Base-by-base conservation (phyloP, 169 alveolate species). In the Cryptosporidium andersoni region DNA sequence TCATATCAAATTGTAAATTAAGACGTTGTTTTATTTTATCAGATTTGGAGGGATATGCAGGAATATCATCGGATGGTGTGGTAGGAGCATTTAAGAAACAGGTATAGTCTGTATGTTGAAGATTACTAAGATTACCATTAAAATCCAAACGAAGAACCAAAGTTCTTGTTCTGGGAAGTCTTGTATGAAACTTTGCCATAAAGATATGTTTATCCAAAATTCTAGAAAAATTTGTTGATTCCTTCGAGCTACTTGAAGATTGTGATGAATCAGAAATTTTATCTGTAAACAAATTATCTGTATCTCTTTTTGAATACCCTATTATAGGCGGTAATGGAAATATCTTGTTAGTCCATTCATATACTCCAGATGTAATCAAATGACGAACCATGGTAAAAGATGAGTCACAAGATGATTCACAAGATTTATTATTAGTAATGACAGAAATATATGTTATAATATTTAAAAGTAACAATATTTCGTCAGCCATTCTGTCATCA, bases 111-210 rank as follows among this genome's bases (percentile, higher is more conserved):
- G 85, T 58, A 62, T 74, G 49, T n/a, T 74, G 85, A 39, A 8
- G 42, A 9, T 11, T 58, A 25, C 85, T 42, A 6, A 68, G 85
- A 47, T 74, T 68, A 42, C 68, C 85, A 36, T 74, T 66, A 37
- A 25, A 74, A 34, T 74, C 85, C n/a, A 74, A 49, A 40, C 85
- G 55, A 43, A 74, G 37, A 12, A 42, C 74, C 66, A 74, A 58
- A 4, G 85, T 74, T 60, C 67, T 74, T 34, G 74, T 74, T 60
- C 85, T 74, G 11, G 85, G 85, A 40, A 74, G 42, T 58, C 85
- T 55, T 4, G 85, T 58, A 74, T 74, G 60, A 4, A 74, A 25
- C 51, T 74, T 74, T 25, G 85, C 64, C 85, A 74, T 74, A 16
- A 74, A 74, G 12, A 74, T 58, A 45, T 74, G 85, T 58, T 51